Evolutionary conservation across 2,329 filamentous ascomycete genomes (phyloP).

Genomic region (Lomentospora prolificans): DNA sequence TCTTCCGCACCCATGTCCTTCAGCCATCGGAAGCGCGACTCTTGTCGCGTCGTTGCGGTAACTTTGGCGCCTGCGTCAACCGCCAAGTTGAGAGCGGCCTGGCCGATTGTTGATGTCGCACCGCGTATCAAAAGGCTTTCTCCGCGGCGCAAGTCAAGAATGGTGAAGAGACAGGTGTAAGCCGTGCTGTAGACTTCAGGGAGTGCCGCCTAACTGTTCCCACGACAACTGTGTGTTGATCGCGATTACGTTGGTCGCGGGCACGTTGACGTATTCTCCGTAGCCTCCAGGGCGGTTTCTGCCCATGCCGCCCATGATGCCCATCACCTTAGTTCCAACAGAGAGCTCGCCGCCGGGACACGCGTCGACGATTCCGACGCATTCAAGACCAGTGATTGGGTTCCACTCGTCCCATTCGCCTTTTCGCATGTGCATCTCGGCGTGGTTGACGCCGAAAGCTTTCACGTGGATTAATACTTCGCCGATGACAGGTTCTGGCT

Average conservation of each 20-base stretch:
- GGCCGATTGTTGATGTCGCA: slow-evolving; percentile 29
- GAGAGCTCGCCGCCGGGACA: slow-evolving; percentile 24
- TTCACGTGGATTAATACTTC: slow-evolving; percentile 24
- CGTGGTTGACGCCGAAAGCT: slow-evolving; percentile 33
- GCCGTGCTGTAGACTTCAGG: slow-evolving; percentile 30
- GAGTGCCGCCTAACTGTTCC: slow-evolving; percentile 26
- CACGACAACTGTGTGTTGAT: slow-evolving; percentile 21
- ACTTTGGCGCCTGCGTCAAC: slow-evolving; percentile 23
- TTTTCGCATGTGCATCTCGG: slow-evolving; percentile 34
- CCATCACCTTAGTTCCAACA: slow-evolving; percentile 23
- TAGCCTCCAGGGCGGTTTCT: slow-evolving; percentile 27
- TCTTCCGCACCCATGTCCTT: slow-evolving; percentile 19
- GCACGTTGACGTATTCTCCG: slow-evolving; percentile 25
- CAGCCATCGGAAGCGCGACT: slow-evolving; percentile 19
- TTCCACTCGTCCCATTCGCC: slow-evolving; percentile 30
- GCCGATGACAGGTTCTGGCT: slow-evolving; percentile 18
- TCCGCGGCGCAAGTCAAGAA: slow-evolving; percentile 22
- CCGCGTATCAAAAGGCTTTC: slow-evolving; percentile 28
- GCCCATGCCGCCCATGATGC: slow-evolving; percentile 33
- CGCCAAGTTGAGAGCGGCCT: slow-evolving; percentile 22
- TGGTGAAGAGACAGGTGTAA: slow-evolving; percentile 27
- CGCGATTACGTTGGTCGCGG: slow-evolving; percentile 22
- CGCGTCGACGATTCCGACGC: slow-evolving; percentile 28
- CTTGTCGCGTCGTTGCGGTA: slow-evolving; percentile 26
- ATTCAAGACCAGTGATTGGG: slow-evolving; percentile 29